phyloP scores from a whole-genome alignment of 805 yeast species.

The Barnettozyma populi region DNA sequence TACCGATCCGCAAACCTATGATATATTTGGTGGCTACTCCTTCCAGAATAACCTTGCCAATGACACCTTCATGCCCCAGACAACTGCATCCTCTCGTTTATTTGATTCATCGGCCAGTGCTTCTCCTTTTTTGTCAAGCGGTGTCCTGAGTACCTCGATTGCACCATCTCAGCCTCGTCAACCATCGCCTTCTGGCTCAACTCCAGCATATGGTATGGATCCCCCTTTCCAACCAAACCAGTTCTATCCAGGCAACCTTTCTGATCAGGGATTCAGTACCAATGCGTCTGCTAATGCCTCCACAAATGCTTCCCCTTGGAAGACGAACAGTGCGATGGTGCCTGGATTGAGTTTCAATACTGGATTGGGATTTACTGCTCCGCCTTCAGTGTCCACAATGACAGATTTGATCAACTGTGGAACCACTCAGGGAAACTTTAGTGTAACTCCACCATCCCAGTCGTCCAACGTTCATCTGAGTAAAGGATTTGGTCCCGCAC shows the following conservation, averaged over 20 bases:
- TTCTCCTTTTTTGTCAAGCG: slow-evolving; percentile 2
- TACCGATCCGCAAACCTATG: slow-evolving; percentile 7
- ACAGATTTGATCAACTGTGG: neutral
- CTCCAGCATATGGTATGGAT: neutral
- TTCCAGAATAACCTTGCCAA: slow-evolving; percentile 6
- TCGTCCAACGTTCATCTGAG: neutral
- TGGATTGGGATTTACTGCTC: neutral
- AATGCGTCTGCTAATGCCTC: neutral
- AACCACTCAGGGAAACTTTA: neutral
- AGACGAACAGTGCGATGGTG: neutral
- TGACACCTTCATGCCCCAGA: neutral
- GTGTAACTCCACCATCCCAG: neutral
- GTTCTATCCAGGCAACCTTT: neutral
- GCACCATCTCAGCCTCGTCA: neutral
- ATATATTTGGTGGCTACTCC: slow-evolving; percentile 1
- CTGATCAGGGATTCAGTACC: neutral
- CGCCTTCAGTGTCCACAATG: neutral
- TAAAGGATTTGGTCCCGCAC: neutral
- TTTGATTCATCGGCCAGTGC: slow-evolving; percentile 1
- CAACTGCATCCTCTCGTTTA: slow-evolving; percentile 1
- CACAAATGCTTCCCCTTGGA: slow-evolving; percentile 5
- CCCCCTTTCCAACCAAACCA: neutral
- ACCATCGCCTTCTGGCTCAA: neutral
- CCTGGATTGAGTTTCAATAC: neutral
- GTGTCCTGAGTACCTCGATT: neutral